Evolutionary conservation across 140 eudicot genomes (phyloP).

Genomic region (Stevia rebaudiana): DNA sequence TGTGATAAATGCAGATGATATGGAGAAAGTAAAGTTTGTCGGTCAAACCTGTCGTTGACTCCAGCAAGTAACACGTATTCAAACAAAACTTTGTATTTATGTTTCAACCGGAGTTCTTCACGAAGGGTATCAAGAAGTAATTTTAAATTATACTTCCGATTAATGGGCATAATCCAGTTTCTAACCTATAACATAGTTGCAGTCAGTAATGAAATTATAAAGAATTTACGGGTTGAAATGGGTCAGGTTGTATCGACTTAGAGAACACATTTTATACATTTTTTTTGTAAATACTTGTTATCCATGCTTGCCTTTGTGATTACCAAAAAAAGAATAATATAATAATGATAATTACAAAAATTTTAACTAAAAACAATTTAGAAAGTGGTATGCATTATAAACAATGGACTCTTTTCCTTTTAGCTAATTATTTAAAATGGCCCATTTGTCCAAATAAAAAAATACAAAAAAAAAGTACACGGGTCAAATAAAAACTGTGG

Average conservation of each 20-base stretch:
- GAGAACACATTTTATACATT: background rate
- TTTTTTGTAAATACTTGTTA: background rate
- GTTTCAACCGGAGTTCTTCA: constrained; percentile 60
- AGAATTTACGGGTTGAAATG: background rate
- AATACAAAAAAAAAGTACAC: background rate
- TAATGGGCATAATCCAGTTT: constrained; percentile 98
- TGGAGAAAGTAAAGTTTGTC: constrained; percentile 10
- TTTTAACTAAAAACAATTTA: background rate
- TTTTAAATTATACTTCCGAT: constrained; percentile 76
- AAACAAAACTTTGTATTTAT: constrained; percentile 70
- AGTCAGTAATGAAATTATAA: background rate
- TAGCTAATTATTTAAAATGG: background rate
- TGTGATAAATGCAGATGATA: background rate
- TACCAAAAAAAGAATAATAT: background rate
- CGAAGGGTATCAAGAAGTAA: constrained; percentile 83
- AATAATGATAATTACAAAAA: too few relatives aligned
- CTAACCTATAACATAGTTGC: constrained; percentile 49
- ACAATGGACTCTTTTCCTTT: background rate
- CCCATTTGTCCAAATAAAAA: background rate
- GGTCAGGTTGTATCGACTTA: background rate
- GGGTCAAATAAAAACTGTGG: background rate
- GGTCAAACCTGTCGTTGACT: constrained; percentile 77
- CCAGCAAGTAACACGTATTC: constrained; percentile 96
- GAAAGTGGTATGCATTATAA: background rate
- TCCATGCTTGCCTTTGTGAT: background rate